phyloP scores from a whole-genome alignment of 2,329 filamentous ascomycete genomes.

The Calonectria hawksworthii region DNA sequence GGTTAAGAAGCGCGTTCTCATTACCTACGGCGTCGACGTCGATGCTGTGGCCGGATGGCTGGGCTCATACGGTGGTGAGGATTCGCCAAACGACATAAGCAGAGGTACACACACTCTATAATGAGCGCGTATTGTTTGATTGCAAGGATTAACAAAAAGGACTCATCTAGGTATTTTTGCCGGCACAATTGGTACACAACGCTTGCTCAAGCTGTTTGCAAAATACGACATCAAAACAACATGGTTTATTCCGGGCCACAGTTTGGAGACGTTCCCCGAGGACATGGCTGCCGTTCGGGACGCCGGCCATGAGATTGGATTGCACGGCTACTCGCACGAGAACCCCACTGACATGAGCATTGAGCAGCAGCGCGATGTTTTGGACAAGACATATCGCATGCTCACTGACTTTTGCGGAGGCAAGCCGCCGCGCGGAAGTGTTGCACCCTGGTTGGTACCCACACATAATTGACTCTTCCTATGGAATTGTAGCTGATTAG shows the following conservation, averaged over 20 bases:
- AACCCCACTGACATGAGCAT: slow-evolving; percentile 80
- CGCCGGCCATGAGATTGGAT: slow-evolving; percentile 64
- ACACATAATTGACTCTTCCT: no score
- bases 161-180: slow-evolving; percentile 70
- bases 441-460: slow-evolving; percentile 73
- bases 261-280: slow-evolving; percentile 63
- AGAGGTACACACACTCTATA: slow-evolving; percentile 62
- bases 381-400: slow-evolving; percentile 80
- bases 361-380: slow-evolving; percentile 82
- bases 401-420: slow-evolving; percentile 75
- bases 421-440: slow-evolving; percentile 79
- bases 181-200: slow-evolving; percentile 74
- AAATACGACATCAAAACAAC: slow-evolving; percentile 79
- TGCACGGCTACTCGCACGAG: slow-evolving; percentile 82
- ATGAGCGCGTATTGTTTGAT: neutral
- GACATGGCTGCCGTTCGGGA: slow-evolving; percentile 60
- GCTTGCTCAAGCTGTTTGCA: slow-evolving; percentile 78
- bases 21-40: slow-evolving; percentile 78
- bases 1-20: slow-evolving; percentile 54
- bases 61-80: slow-evolving; percentile 80
- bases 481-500: neutral
- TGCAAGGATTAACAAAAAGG: neutral
- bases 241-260: slow-evolving; percentile 66
- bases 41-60: slow-evolving; percentile 85
- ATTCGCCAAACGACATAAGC: slow-evolving; percentile 79